Percentiles rank a stretch among this genome's conserved stretches.
These are phyloP conservation scores for Chaetothyriales sp. DNA, from an alignment of 2,329 filamentous ascomycete genomes.

Conservation along the genomic window DNA sequence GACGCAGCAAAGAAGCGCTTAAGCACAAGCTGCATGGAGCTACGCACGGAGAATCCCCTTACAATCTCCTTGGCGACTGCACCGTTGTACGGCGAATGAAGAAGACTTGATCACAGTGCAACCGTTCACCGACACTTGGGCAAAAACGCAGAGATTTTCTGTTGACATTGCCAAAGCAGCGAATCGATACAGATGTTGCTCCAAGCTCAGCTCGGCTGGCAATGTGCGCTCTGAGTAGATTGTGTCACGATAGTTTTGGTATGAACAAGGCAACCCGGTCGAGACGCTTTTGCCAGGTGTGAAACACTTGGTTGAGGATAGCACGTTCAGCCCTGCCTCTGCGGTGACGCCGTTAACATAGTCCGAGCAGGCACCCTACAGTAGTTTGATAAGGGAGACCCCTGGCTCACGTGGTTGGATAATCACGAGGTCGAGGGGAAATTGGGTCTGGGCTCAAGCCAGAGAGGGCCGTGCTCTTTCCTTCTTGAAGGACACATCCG, in stretches of 20 bases:
- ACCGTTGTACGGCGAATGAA: not conserved
- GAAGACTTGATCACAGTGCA: not conserved
- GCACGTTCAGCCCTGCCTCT: no score
- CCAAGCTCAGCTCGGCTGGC: not conserved
- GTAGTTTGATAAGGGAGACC: no score
- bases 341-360: not conserved
- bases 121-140: not conserved
- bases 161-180: not conserved
- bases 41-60: not conserved
- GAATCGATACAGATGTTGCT: not conserved
- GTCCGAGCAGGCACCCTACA: not conserved
- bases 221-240: not conserved
- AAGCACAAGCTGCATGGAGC: not conserved
- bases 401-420: not conserved
- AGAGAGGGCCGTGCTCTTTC: not conserved
- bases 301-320: not conserved
- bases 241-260: not conserved
- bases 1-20: not conserved
- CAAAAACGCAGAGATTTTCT: not conserved
- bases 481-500: no score
- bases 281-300: not conserved
- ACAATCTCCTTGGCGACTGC: not conserved
- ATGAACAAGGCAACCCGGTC: not conserved
- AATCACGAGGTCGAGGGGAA: not conserved
- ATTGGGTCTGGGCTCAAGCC: not conserved